Conservation (phyloP, 2,329 filamentous ascomycete species). For the Cyphellophora europaea region DNA sequence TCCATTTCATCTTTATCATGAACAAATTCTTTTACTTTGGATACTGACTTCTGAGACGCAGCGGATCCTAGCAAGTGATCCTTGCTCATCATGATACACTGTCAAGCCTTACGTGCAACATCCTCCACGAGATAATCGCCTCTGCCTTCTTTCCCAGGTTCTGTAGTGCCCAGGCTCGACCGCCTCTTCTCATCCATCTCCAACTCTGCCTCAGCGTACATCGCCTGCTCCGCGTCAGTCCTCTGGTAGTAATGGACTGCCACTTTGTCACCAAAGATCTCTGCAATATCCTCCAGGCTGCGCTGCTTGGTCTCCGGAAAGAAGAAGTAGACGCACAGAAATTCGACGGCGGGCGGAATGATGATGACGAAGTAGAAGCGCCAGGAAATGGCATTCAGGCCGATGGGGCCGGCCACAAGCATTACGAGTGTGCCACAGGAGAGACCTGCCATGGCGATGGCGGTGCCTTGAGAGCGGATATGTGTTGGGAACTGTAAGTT, state of each 20-base stretch:
- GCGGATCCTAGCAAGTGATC: too few relatives aligned
- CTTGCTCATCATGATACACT: too few relatives aligned
- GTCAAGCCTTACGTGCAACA: too few relatives aligned
- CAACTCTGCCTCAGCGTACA: background rate
- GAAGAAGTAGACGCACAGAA: constrained; percentile 7
- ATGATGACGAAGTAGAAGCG: constrained; percentile 29
- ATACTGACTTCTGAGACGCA: too few relatives aligned
- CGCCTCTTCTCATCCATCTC: background rate
- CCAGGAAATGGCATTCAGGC: constrained; percentile 23
- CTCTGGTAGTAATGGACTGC: constrained; percentile 20
- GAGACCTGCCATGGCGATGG: constrained; percentile 3
- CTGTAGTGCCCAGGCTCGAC: background rate
- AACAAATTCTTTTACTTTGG: too few relatives aligned
- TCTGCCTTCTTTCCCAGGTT: background rate
- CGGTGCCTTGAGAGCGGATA: constrained; percentile 7
- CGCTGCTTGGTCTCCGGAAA: constrained; percentile 20
- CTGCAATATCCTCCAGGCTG: constrained; percentile 18
- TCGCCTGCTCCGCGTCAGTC: constrained; percentile 20
- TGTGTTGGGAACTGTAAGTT: constrained; percentile 8
- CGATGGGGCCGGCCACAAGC: constrained; percentile 23
- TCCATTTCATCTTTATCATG: too few relatives aligned
- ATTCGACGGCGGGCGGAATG: constrained; percentile 15
- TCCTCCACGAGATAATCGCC: too few relatives aligned
- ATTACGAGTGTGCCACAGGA: constrained; percentile 19
- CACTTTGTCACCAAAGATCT: constrained; percentile 20